Conservation (phyloP, 805 yeast genomes). For the Candida argentea region DNA sequence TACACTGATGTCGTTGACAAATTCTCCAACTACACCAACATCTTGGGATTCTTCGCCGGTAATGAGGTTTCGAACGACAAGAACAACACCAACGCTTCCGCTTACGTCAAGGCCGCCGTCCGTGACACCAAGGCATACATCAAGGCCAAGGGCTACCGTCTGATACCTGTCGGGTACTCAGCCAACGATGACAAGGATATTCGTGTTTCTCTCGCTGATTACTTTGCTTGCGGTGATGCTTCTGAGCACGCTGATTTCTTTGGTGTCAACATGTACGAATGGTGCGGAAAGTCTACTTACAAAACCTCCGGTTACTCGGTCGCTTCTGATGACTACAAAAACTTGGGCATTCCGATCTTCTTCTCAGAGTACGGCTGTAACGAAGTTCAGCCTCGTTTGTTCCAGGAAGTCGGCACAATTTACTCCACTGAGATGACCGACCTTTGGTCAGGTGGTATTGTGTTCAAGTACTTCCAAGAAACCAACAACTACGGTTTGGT, state of each 20-base stretch:
- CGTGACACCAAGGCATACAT: constrained; percentile 71
- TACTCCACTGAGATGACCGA: constrained; percentile 64
- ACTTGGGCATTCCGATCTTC: constrained; percentile 63
- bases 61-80: constrained; percentile 68
- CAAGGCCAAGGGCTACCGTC: constrained; percentile 46
- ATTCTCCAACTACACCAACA: constrained; percentile 60
- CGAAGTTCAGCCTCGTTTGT: constrained; percentile 55
- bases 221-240: constrained; percentile 63
- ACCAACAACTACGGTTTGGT: constrained; percentile 69
- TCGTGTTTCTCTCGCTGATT: constrained; percentile 60
- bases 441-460: constrained; percentile 88
- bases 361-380: constrained; percentile 84
- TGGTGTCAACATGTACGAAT: constrained; percentile 84
- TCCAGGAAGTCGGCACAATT: constrained; percentile 60
- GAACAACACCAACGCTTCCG: constrained; percentile 63
- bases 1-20: constrained; percentile 61
- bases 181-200: constrained; percentile 66
- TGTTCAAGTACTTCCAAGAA: constrained; percentile 77
- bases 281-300: constrained; percentile 68
- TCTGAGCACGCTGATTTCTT: constrained; percentile 67
- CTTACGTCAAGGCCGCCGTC: constrained; percentile 75
- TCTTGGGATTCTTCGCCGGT: constrained; percentile 79
- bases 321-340: constrained; percentile 53
- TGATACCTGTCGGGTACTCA: constrained; percentile 74
- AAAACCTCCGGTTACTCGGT: constrained; percentile 51